Percentiles rank a stretch among this genome's conserved stretches.
Evolutionary conservation across 129 eudicot genomes (phyloP).

Genomic region (Flaveria trinervia): DNA sequence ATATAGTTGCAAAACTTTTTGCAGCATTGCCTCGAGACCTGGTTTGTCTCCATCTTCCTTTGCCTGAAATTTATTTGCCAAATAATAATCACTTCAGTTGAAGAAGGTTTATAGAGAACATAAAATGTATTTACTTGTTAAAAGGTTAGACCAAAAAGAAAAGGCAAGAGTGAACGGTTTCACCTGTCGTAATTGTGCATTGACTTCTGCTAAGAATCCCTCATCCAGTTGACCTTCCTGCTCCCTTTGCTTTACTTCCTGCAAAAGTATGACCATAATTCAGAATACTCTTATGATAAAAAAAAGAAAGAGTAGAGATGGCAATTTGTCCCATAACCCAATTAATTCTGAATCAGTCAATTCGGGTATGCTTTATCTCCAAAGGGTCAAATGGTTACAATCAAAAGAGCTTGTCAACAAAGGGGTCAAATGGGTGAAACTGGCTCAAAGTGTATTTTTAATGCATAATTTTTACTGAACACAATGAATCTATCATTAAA

Average conservation of each 20-base stretch:
- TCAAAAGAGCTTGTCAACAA: background rate
- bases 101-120: background rate
- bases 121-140: background rate
- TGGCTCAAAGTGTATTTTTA: background rate
- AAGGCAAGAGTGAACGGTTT: slow-evolving; percentile 18
- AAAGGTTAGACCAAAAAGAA: background rate
- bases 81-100: slow-evolving; percentile 16
- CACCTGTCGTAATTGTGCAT: slow-evolving; percentile 92
- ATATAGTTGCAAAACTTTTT: slow-evolving; percentile 92
- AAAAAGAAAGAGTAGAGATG: background rate
- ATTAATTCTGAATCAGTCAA: background rate
- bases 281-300: background rate
- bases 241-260: slow-evolving; percentile 86
- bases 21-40: slow-evolving; percentile 96
- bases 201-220: slow-evolving; percentile 92
- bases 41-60: slow-evolving; percentile 97
- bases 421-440: background rate
- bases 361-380: background rate
- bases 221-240: slow-evolving; percentile 92
- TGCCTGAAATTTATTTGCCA: slow-evolving; percentile 55
- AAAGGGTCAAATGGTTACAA: background rate
- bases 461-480: background rate
- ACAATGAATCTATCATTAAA: background rate
- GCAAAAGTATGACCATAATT: slow-evolving; percentile 17
- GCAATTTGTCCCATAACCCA: background rate